A percentile compares a stretch with the other conserved stretches of the same genome.
Conservation (phyloP, 768 basidiomycete genomes). For the Leucosporidium creatinivorum region DNA sequence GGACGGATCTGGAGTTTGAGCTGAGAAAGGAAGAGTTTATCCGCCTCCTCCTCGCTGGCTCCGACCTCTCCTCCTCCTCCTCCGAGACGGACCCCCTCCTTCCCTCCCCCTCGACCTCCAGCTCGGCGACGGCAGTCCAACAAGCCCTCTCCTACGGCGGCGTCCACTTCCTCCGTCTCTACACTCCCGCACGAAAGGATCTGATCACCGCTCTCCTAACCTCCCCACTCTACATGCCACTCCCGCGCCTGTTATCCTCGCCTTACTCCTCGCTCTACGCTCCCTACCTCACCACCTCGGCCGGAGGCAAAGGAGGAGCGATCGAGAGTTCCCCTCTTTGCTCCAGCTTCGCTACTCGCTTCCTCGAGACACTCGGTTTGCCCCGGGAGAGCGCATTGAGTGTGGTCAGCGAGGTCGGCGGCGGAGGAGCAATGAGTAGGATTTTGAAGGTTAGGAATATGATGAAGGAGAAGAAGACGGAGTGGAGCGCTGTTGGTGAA, state of each 20-base stretch:
- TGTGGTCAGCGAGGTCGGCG: constrained; percentile 87
- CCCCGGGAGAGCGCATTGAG: constrained; percentile 78
- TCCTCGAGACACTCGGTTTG: constrained; percentile 77
- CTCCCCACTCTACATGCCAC: constrained; percentile 63
- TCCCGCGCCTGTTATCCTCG: constrained; percentile 57
- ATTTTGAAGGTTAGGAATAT: constrained; percentile 92
- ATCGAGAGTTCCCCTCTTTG: background rate
- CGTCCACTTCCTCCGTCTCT: constrained; percentile 57
- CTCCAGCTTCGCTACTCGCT: constrained; percentile 49
- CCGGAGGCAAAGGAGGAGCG: background rate
- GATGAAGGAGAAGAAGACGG: constrained; percentile 85
- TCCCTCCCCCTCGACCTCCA: background rate
- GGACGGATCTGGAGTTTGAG: constrained; percentile 64
- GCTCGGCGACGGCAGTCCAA: background rate
- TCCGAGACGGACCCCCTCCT: constrained; percentile 14
- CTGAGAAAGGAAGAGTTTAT: constrained; percentile 88
- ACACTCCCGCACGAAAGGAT: constrained; percentile 49
- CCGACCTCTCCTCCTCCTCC: background rate
- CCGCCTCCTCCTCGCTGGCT: constrained; percentile 51
- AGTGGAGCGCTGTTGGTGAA: constrained; percentile 84
- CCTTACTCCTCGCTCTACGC: constrained; percentile 61
- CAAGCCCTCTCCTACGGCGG: constrained; percentile 68
- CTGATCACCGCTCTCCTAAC: constrained; percentile 67
- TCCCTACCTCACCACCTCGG: background rate
- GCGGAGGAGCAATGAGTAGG: constrained; percentile 77